A percentile compares a stretch with the other conserved stretches of the same genome.
phyloP scores from a whole-genome alignment of 208 protist species.

The Acanthamoeba sp. region DNA sequence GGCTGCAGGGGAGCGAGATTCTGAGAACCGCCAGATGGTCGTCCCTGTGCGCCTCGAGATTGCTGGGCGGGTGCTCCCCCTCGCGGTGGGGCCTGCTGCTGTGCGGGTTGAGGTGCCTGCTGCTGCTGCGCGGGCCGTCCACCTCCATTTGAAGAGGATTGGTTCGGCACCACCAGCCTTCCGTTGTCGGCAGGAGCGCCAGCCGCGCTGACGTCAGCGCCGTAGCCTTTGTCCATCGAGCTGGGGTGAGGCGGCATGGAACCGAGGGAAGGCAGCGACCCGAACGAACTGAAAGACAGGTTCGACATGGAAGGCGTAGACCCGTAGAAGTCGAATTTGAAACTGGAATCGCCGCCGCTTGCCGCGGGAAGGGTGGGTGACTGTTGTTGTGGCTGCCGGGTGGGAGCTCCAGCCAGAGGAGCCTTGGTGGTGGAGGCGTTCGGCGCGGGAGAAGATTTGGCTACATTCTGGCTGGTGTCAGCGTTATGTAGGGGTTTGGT shows the following conservation, averaged over 20 bases:
- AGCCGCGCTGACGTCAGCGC: not conserved
- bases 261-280: not conserved
- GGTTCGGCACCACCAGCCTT: not conserved
- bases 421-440: not conserved
- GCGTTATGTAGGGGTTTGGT: constrained; percentile 3
- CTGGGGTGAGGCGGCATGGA: not conserved
- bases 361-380: not conserved
- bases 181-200: not conserved
- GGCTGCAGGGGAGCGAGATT: not conserved
- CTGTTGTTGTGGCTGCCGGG: not conserved
- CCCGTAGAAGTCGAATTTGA: constrained; percentile 58
- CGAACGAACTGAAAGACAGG: constrained; percentile 40
- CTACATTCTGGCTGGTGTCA: not conserved
- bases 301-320: constrained; percentile 45
- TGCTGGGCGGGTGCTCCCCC: not conserved
- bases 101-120: not conserved
- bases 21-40: not conserved
- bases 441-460: not conserved
- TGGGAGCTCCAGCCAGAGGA: not conserved
- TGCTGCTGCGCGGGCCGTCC: not conserved
- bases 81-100: not conserved
- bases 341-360: not conserved
- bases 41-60: constrained; percentile 6
- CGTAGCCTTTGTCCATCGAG: not conserved
- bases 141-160: not conserved